A percentile compares a stretch with the other conserved stretches of the same genome.
Conservation (phyloP, 192 early-diverging fungal genomes). For the Backusella tarrabulga region DNA sequence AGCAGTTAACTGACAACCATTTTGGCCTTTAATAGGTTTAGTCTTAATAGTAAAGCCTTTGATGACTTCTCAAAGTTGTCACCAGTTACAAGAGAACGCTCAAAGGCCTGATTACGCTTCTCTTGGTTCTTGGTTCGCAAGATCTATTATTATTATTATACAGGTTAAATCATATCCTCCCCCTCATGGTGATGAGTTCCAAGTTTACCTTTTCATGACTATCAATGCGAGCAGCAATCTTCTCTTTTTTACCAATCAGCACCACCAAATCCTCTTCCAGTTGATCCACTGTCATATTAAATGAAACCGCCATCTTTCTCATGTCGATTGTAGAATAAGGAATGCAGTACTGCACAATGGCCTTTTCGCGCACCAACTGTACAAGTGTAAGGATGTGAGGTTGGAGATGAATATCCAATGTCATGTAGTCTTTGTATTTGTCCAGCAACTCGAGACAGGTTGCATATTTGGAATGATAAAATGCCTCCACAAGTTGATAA, state of each 20-base stretch:
- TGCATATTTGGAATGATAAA: constrained; percentile 76
- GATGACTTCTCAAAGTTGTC: constrained; percentile 64
- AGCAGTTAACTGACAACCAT: constrained; percentile 20
- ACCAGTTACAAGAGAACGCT: constrained; percentile 62
- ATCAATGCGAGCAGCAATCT: constrained; percentile 78
- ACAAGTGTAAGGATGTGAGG: constrained; percentile 67
- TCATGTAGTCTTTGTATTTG: constrained; percentile 39
- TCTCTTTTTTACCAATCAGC: constrained; percentile 67
- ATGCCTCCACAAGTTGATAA: constrained; percentile 66
- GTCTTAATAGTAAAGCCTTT: constrained; percentile 59
- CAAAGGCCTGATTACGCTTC: constrained; percentile 66
- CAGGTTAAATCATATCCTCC: not conserved
- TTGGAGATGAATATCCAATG: constrained; percentile 72
- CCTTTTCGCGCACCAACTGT: constrained; percentile 71
- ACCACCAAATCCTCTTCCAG: constrained; percentile 70
- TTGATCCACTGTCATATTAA: constrained; percentile 55
- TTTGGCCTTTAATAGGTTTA: constrained; percentile 60
- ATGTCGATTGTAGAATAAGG: constrained; percentile 82
- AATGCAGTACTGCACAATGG: constrained; percentile 77
- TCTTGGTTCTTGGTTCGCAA: constrained; percentile 67
- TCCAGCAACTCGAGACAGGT: constrained; percentile 65
- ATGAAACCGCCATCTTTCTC: constrained; percentile 72
- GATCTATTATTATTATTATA: constrained; percentile 41
- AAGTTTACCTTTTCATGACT: constrained; percentile 76
- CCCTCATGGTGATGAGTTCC: not conserved